These are phyloP conservation scores for Wickerhamomyces canadensis DNA, from an alignment of 805 yeast genomes.

Conservation along the genomic window DNA sequence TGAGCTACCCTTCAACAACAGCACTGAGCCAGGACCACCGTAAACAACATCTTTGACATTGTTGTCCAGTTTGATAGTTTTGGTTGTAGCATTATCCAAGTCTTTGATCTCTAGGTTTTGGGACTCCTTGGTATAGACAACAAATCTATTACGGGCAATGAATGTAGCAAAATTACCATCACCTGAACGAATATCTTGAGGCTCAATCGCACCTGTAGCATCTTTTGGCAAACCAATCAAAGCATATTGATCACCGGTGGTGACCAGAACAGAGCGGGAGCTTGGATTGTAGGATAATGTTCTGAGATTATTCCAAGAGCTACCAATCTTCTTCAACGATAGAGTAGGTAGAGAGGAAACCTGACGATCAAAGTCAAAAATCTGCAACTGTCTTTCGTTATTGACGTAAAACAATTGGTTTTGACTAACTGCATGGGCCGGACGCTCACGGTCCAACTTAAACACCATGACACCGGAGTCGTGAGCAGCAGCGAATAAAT, in stretches of 20 bases:
- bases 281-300: slow-evolving; percentile 87
- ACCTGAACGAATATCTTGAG: slow-evolving; percentile 73
- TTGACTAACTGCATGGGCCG: slow-evolving; percentile 73
- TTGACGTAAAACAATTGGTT: slow-evolving; percentile 73
- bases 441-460: slow-evolving; percentile 95
- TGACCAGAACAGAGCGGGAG: slow-evolving; percentile 79
- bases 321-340: slow-evolving; percentile 79
- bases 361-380: slow-evolving; percentile 61
- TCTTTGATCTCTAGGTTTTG: slow-evolving; percentile 79
- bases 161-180: slow-evolving; percentile 82
- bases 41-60: slow-evolving; percentile 65
- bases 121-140: slow-evolving; percentile 60
- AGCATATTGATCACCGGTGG: slow-evolving; percentile 73
- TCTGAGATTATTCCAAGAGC: slow-evolving; percentile 80
- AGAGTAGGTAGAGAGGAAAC: slow-evolving; percentile 72
- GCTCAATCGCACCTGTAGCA: slow-evolving; percentile 90
- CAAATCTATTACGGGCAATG: slow-evolving; percentile 93
- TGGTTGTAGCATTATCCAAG: slow-evolving; percentile 74
- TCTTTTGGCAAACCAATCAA: slow-evolving; percentile 77
- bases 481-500: slow-evolving; percentile 93
- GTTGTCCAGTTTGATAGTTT: slow-evolving; percentile 65
- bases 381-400: slow-evolving; percentile 80
- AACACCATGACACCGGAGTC: slow-evolving; percentile 98
- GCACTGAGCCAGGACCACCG: slow-evolving; percentile 80
- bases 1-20: slow-evolving; percentile 64